These are phyloP conservation scores for Debaryomyces hansenii DNA, from an alignment of 805 yeast species.

Conservation along the genomic window DNA sequence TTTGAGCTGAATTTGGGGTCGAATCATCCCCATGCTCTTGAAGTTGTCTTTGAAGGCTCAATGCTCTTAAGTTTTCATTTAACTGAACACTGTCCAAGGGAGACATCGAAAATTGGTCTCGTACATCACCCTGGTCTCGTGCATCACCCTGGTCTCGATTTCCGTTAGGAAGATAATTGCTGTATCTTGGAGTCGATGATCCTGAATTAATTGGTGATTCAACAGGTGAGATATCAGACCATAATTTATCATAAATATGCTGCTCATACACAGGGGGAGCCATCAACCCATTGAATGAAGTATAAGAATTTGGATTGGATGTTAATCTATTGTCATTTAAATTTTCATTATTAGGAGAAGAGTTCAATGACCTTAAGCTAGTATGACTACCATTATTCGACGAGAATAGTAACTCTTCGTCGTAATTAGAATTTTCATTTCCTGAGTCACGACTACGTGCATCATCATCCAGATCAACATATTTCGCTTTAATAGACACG, in stretches of 20 bases:
- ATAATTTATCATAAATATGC: constrained; percentile 78
- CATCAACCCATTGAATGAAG: constrained; percentile 44
- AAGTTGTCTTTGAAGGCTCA: constrained; percentile 50
- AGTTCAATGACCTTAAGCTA: constrained; percentile 20
- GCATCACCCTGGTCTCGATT: constrained; percentile 13
- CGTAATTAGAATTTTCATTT: constrained; percentile 8
- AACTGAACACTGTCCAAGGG: constrained; percentile 42
- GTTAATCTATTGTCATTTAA: background rate
- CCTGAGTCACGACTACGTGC: background rate
- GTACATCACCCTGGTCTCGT: constrained; percentile 15
- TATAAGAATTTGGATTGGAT: constrained; percentile 28
- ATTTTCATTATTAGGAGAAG: constrained; percentile 1
- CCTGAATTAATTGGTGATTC: constrained; percentile 49
- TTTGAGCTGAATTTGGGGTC: constrained; percentile 5
- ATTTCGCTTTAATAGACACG: constrained; percentile 63
- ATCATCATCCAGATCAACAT: constrained; percentile 18
- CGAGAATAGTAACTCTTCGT: constrained; percentile 33
- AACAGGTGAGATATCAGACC: constrained; percentile 61
- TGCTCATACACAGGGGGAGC: constrained; percentile 87
- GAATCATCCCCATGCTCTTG: constrained; percentile 27
- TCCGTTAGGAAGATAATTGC: background rate
- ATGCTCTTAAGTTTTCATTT: constrained; percentile 51
- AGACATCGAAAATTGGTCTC: constrained; percentile 32
- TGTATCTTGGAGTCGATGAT: constrained; percentile 32
- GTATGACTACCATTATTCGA: constrained; percentile 19